Percentiles rank a stretch among this genome's conserved stretches.
These are phyloP conservation scores for Flammula alnicola DNA, from an alignment of 1,284 basidiomycete genomes.

Conservation along the genomic window DNA sequence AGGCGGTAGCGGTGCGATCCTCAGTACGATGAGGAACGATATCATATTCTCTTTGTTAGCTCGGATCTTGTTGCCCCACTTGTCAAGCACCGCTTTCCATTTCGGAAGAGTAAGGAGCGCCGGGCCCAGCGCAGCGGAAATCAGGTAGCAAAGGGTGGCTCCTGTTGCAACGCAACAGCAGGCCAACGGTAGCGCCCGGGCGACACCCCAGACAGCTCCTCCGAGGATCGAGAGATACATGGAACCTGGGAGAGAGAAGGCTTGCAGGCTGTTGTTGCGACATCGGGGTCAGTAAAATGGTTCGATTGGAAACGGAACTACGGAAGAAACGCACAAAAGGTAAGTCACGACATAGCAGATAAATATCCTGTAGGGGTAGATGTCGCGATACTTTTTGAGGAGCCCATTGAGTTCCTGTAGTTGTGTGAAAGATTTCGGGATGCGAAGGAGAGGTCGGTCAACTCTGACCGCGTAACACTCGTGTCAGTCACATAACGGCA, in stretches of 20 bases:
- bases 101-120: slow-evolving; percentile 85
- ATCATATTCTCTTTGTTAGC: slow-evolving; percentile 81
- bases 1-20: slow-evolving; percentile 94
- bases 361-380: slow-evolving; percentile 81
- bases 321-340: slow-evolving; percentile 73
- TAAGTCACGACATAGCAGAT: slow-evolving; percentile 88
- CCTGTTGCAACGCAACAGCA: slow-evolving; percentile 93
- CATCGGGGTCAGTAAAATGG: slow-evolving; percentile 7
- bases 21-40: slow-evolving; percentile 89
- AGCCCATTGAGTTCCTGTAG: slow-evolving; percentile 81
- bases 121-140: slow-evolving; percentile 89
- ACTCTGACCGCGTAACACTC: slow-evolving; percentile 45
- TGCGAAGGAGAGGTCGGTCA: slow-evolving; percentile 74
- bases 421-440: slow-evolving; percentile 85
- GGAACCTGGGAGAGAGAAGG: slow-evolving; percentile 94
- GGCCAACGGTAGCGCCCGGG: slow-evolving; percentile 86
- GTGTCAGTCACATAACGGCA: slow-evolving; percentile 4
- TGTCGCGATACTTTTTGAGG: slow-evolving; percentile 87
- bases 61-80: slow-evolving; percentile 78
- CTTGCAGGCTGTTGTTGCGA: slow-evolving; percentile 74
- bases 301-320: neutral
- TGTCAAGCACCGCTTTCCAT: slow-evolving; percentile 81
- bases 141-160: slow-evolving; percentile 91
- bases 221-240: slow-evolving; percentile 99
- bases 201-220: slow-evolving; percentile 95